Base-by-base conservation (phyloP, 1,284 basidiomycete species). In the Gymnopus androsaceus region DNA sequence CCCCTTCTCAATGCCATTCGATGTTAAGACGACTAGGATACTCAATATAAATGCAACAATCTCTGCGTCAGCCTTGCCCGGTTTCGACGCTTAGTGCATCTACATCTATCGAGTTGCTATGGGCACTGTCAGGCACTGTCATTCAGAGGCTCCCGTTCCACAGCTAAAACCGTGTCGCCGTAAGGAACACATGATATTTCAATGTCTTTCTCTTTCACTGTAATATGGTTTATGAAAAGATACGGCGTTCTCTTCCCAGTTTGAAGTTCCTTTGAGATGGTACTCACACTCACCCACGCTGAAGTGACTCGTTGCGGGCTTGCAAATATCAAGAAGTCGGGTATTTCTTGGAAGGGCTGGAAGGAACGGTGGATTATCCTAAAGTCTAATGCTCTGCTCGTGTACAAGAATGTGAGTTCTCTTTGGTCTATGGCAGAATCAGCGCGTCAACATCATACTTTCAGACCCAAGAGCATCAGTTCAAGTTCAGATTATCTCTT, bases 291-390 rank as follows among this genome's bases (percentile, higher is more conserved):
- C 36, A 27, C 34, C 4, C 30, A 28, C 21, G 11, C 50, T 11
- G 44, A 44, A 23, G 38, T 48, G 2, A n/a, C 41, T 11, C 51
- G 56, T 14, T 54, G 51, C 23, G 56, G 56, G 17, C 21, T 23
- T 3, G 56, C 41, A 11, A 51, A 48, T n/a, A 33, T 57, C 25
- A 57, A 54, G 38, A 57, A 54, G 44, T 45, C 56, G 2, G 51
- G 56, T n/a, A 46, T 57, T 12, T 46, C 51, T 19, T 54, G 31
- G 51, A 53, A 54, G 34, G 51, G 51, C 36, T 63, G 62, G 60
- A 54, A 57, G 53, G 47, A 61, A 23, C 56, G 55, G 42, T 63
- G 60, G 60, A 30, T 64, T 37, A 59, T 64, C 31, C 52, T 64
- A 25, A 61, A 54, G 27, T 48, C 63, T 11, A 57, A 44, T 17